These are phyloP conservation scores for Exophiala sideris DNA, from an alignment of 2,329 filamentous ascomycete genomes.

Conservation along the genomic window DNA sequence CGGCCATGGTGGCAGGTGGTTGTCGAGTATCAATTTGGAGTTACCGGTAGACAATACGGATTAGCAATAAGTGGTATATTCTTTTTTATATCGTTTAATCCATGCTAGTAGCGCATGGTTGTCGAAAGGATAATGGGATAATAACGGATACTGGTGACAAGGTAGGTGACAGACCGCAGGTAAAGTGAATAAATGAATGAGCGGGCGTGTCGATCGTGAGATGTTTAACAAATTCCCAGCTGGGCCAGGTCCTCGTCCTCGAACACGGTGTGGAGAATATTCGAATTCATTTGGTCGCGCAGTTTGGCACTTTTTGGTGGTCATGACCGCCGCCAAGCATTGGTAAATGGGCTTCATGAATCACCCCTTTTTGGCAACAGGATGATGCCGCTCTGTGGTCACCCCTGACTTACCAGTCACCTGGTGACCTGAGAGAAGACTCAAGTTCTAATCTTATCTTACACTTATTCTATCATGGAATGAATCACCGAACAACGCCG, in stretches of 20 bases:
- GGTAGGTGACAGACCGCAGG: neutral
- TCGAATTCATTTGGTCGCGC: neutral
- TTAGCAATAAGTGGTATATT: constrained; percentile 10
- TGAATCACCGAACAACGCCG: too few relatives aligned
- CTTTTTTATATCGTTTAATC: constrained; percentile 8
- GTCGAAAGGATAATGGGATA: constrained; percentile 2
- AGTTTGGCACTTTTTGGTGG: too few relatives aligned
- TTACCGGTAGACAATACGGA: constrained; percentile 15
- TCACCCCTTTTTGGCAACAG: too few relatives aligned
- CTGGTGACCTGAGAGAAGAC: too few relatives aligned
- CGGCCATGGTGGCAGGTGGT: constrained; percentile 34
- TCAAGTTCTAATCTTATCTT: too few relatives aligned
- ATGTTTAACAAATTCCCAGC: too few relatives aligned
- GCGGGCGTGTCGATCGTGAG: too few relatives aligned
- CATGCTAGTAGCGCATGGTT: constrained; percentile 17
- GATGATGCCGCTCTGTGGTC: too few relatives aligned
- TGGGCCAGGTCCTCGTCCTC: neutral
- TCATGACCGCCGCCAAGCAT: too few relatives aligned
- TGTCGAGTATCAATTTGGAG: constrained; percentile 5
- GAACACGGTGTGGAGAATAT: neutral
- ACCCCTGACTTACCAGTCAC: too few relatives aligned
- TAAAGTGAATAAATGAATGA: neutral
- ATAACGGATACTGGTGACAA: neutral
- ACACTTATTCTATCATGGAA: too few relatives aligned
- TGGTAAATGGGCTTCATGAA: too few relatives aligned